Percentiles rank a stretch among this genome's conserved stretches.
phyloP scores from a whole-genome alignment of 768 basidiomycete species.

The Mycena leptocephala region DNA sequence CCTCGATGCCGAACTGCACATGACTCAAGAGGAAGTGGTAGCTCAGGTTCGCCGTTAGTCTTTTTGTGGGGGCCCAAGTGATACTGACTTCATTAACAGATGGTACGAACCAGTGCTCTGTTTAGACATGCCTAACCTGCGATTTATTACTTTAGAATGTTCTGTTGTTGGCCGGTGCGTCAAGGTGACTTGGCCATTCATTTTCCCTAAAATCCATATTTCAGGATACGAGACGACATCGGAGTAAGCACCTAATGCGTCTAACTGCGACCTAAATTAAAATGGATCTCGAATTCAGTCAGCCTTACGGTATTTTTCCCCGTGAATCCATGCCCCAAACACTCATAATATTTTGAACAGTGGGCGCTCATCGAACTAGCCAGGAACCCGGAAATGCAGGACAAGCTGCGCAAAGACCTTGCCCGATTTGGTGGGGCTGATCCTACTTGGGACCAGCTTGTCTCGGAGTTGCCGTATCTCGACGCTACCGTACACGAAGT shows the following conservation, averaged over 20 bases:
- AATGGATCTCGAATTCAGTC: no score
- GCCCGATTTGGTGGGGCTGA: conserved; percentile 39
- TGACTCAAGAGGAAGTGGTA: conserved; percentile 46
- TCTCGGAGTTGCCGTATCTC: conserved; percentile 53
- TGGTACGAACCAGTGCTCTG: neutral
- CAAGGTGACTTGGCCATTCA: neutral
- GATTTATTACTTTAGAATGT: conserved; percentile 51
- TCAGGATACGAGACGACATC: conserved; percentile 61
- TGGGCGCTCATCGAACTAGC: conserved; percentile 58
- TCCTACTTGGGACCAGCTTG: conserved; percentile 59
- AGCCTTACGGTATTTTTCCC: conserved; percentile 39
- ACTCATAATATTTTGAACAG: conserved; percentile 23
- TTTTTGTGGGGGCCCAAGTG: neutral
- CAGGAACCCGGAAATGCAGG: conserved; percentile 48
- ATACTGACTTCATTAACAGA: neutral
- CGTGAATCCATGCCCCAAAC: neutral
- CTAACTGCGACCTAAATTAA: no score
- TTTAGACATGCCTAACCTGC: neutral
- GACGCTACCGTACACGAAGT: conserved; percentile 59
- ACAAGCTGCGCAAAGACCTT: conserved; percentile 51
- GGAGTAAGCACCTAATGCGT: no score
- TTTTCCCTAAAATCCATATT: neutral
- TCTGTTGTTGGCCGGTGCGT: conserved; percentile 45
- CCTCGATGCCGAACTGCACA: conserved; percentile 25
- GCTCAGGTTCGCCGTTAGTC: conserved; percentile 41